These are phyloP conservation scores for Arctium minus DNA, from an alignment of 129 eudicot species.

Conservation along the genomic window DNA sequence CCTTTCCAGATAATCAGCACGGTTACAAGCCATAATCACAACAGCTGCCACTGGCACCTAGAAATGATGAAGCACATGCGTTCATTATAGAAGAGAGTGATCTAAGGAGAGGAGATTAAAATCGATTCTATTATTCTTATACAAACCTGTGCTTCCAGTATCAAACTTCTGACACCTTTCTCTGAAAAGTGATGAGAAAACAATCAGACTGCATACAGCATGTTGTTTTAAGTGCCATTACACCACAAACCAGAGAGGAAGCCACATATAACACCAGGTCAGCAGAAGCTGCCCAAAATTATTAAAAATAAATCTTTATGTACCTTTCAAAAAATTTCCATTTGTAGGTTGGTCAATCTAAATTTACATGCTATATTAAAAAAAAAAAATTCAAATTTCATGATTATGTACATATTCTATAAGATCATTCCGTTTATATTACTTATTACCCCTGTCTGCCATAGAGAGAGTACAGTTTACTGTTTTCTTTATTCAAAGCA, in stretches of 20 bases:
- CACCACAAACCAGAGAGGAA: not conserved
- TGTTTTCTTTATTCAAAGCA: not conserved
- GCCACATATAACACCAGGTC: not conserved
- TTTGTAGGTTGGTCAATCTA: not conserved
- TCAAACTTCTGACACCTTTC: slow-evolving; percentile 49
- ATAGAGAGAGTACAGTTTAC: not conserved
- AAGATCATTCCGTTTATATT: not conserved
- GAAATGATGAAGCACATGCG: not conserved
- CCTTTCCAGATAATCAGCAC: slow-evolving; percentile 94
- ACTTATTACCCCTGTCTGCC: not conserved
- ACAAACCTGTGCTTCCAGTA: slow-evolving; percentile 54
- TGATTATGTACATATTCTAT: not conserved
- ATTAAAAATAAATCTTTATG: not conserved
- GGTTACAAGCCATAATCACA: slow-evolving; percentile 97
- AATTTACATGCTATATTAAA: not conserved
- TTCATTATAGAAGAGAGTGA: not conserved
- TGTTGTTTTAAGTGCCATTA: not conserved
- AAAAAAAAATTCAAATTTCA: not conserved
- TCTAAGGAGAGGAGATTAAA: not conserved
- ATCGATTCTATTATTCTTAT: not conserved
- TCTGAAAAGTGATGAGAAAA: slow-evolving; percentile 35
- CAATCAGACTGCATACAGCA: slow-evolving; percentile 11
- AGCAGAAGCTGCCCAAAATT: not conserved
- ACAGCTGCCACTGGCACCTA: slow-evolving; percentile 96
- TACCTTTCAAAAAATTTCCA: not conserved